These are phyloP conservation scores for Eimeria tenella DNA, from an alignment of 169 alveolate species.

Conservation along the genomic window DNA sequence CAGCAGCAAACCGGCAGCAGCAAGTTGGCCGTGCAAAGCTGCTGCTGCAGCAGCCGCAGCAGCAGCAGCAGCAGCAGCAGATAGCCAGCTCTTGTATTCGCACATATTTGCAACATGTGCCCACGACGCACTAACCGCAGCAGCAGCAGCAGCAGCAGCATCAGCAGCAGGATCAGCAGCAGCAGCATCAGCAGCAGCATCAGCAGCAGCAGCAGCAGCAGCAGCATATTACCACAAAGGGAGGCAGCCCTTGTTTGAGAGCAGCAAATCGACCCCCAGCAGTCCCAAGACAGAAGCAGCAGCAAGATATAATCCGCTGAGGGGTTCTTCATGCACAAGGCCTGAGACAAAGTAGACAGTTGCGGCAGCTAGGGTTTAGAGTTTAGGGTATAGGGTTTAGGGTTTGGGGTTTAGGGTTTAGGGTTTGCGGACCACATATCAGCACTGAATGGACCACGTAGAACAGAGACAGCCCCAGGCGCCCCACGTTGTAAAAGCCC, in stretches of 20 bases:
- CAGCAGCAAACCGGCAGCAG: background rate
- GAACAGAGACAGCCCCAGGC: conserved; percentile 1
- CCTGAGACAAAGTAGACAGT: background rate
- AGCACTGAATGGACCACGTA: background rate
- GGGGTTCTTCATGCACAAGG: conserved; percentile 13
- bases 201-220: background rate
- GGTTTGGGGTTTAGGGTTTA: conserved; percentile 19
- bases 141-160: background rate
- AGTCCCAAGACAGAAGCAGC: conserved; percentile 6
- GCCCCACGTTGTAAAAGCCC: background rate
- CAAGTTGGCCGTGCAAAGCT: background rate
- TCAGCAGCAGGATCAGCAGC: too few relatives aligned
- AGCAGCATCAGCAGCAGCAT: too few relatives aligned
- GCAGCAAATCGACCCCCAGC: conserved; percentile 17
- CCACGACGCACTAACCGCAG: background rate
- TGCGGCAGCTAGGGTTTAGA: background rate
- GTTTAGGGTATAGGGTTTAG: background rate
- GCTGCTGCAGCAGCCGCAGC: background rate
- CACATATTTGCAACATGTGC: background rate
- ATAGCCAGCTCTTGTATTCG: background rate
- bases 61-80: background rate
- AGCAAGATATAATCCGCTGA: background rate
- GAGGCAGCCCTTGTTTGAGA: background rate
- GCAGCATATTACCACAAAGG: conserved; percentile 8
- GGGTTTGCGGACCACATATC: background rate